Evolutionary conservation across 2,329 filamentous ascomycete species (phyloP).

Genomic region (Diplocarpon mali): DNA sequence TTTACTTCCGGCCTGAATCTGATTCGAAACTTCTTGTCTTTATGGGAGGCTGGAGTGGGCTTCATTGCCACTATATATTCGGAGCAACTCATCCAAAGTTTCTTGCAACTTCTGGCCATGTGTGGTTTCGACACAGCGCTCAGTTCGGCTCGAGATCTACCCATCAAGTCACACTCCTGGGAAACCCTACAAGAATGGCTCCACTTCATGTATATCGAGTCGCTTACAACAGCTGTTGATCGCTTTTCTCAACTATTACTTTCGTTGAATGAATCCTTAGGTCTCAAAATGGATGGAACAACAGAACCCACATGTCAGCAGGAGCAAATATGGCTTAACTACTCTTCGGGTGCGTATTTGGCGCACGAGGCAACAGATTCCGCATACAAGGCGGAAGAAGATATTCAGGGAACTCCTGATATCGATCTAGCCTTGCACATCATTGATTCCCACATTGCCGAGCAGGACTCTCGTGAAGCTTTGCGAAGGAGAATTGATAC

Average conservation of each 20-base stretch:
- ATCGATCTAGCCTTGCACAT: neutral
- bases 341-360: neutral
- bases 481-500: neutral
- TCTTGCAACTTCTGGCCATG: constrained; percentile 19
- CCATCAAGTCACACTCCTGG: constrained; percentile 7
- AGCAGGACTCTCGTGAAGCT: neutral
- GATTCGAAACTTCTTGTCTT: constrained; percentile 15
- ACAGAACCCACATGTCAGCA: neutral
- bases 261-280: neutral
- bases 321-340: neutral
- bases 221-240: constrained; percentile 3
- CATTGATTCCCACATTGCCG: neutral
- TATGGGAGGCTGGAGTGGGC: constrained; percentile 12
- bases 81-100: constrained; percentile 10
- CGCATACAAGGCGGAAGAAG: neutral
- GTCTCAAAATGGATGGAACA: neutral
- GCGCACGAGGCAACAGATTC: neutral
- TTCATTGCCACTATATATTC: constrained; percentile 8
- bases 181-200: constrained; percentile 13
- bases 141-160: constrained; percentile 4
- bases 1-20: constrained; percentile 16
- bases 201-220: constrained; percentile 11
- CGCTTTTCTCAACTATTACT: neutral
- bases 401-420: neutral
- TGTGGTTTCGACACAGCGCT: constrained; percentile 16